Conservation (phyloP, 2,329 filamentous ascomycete species). For the Arthroderma uncinatum region DNA sequence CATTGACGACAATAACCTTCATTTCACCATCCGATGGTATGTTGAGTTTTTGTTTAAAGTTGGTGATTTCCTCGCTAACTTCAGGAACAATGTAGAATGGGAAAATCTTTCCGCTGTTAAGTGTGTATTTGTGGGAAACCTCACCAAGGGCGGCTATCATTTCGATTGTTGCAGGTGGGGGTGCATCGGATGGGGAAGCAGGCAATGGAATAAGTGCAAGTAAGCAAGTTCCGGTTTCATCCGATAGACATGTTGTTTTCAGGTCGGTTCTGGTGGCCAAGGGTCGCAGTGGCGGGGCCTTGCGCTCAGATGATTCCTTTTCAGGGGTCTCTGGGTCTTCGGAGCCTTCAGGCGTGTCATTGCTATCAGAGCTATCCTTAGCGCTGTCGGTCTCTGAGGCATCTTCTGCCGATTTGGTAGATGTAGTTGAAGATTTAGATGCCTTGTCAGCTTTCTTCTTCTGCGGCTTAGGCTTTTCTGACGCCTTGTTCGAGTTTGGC, state of each 20-base stretch:
- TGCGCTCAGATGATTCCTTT: slow-evolving; percentile 38
- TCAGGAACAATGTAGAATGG: slow-evolving; percentile 67
- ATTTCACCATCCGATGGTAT: slow-evolving; percentile 46
- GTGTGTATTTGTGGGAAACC: slow-evolving; percentile 62
- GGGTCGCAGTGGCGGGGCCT: slow-evolving; percentile 49
- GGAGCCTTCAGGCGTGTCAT: neutral
- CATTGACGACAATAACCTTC: slow-evolving; percentile 73
- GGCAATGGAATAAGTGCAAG: slow-evolving; percentile 57
- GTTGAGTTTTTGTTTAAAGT: slow-evolving; percentile 50
- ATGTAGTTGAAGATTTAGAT: slow-evolving; percentile 37
- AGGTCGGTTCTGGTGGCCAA: slow-evolving; percentile 55
- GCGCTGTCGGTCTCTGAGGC: slow-evolving; percentile 6
- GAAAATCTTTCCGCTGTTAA: slow-evolving; percentile 59
- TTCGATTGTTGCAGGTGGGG: slow-evolving; percentile 34
- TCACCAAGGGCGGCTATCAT: slow-evolving; percentile 57
- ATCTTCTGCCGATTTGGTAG: slow-evolving; percentile 38
- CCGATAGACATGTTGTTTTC: slow-evolving; percentile 58
- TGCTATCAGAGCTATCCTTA: slow-evolving; percentile 1
- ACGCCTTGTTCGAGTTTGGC: slow-evolving; percentile 67
- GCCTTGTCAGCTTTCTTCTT: slow-evolving; percentile 28
- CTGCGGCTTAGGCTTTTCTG: slow-evolving; percentile 25
- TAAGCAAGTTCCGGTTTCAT: slow-evolving; percentile 71
- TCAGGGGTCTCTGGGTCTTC: slow-evolving; percentile 7
- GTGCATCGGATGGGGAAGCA: slow-evolving; percentile 41
- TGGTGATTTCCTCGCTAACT: slow-evolving; percentile 46